Percentiles rank a stretch among this genome's conserved stretches.
phyloP scores from a whole-genome alignment of 768 basidiomycete genomes.

The Trametes cingulata region DNA sequence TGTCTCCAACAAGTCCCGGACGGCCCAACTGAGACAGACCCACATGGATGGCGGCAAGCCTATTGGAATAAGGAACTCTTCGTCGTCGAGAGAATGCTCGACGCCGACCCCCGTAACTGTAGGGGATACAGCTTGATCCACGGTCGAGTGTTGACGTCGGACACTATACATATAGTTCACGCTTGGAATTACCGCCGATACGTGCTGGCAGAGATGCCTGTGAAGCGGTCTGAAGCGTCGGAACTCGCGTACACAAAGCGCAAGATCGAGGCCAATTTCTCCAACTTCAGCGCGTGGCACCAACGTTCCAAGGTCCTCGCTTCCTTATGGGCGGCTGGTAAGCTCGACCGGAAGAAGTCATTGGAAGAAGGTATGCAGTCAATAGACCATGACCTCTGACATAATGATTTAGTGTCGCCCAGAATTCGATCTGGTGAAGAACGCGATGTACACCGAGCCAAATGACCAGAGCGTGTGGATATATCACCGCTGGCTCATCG shows the following conservation, averaged over 20 bases:
- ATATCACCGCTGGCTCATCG: slow-evolving; percentile 97
- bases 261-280: slow-evolving; percentile 94
- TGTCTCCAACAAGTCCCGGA: slow-evolving; percentile 85
- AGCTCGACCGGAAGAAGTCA: slow-evolving; percentile 51
- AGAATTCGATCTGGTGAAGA: slow-evolving; percentile 93
- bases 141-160: neutral
- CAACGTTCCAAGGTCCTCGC: slow-evolving; percentile 84
- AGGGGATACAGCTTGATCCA: slow-evolving; percentile 29
- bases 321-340: slow-evolving; percentile 62
- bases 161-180: slow-evolving; percentile 57
- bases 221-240: slow-evolving; percentile 51
- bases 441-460: slow-evolving; percentile 96
- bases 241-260: slow-evolving; percentile 85
- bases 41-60: slow-evolving; percentile 68
- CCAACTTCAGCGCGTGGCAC: slow-evolving; percentile 99
- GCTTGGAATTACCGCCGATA: slow-evolving; percentile 96
- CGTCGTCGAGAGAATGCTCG: slow-evolving; percentile 90
- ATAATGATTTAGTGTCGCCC: neutral
- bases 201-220: slow-evolving; percentile 70
- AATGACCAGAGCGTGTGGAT: slow-evolving; percentile 97
- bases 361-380: slow-evolving; percentile 65
- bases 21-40: slow-evolving; percentile 57
- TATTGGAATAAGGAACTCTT: slow-evolving; percentile 86
- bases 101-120: slow-evolving; percentile 94
- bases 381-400: neutral